Evolutionary conservation across 2,329 filamentous ascomycete genomes (phyloP).

Genomic region (Rasamsonia emersonii): DNA sequence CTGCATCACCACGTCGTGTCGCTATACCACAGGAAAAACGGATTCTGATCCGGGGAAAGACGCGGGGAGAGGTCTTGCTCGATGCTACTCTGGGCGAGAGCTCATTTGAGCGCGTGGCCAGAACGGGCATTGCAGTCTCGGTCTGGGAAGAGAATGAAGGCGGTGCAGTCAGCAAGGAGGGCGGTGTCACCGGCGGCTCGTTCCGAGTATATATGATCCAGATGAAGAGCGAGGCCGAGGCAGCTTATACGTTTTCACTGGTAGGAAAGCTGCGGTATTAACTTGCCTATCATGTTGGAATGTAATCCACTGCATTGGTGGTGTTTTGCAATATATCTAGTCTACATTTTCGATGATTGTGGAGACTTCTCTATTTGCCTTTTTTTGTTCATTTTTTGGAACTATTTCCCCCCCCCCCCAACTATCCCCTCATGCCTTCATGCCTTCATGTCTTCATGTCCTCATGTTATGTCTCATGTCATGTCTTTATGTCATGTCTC

Average conservation of each 20-base stretch:
- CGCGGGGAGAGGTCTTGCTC: constrained; percentile 57
- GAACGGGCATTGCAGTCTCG: constrained; percentile 78
- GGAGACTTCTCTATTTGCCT: too few species aligned
- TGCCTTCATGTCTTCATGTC: too few species aligned
- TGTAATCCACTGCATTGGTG: too few species aligned
- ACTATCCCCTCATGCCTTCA: too few species aligned
- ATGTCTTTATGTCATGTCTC: too few species aligned
- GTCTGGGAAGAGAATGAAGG: constrained; percentile 73
- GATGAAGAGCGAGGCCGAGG: constrained; percentile 46
- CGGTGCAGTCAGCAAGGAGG: constrained; percentile 46
- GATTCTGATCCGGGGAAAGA: constrained; percentile 67
- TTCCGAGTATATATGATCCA: constrained; percentile 59
- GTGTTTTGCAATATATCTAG: too few species aligned
- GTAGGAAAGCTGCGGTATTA: constrained; percentile 46
- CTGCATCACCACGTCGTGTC: constrained; percentile 35
- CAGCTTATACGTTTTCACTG: constrained; percentile 47
- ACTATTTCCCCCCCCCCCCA: too few species aligned
- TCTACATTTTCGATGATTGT: too few species aligned
- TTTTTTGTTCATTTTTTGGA: too few species aligned
- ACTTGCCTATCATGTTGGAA: constrained; percentile 6
- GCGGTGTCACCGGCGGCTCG: constrained; percentile 50
- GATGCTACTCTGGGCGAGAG: constrained; percentile 79
- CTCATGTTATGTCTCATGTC: too few species aligned
- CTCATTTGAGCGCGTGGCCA: constrained; percentile 75
- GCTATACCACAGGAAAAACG: constrained; percentile 68